Percentiles rank a stretch among this genome's conserved stretches.
Evolutionary conservation across 352 stramenopile genomes (phyloP).

Genomic region (Globisporangium radiosum): DNA sequence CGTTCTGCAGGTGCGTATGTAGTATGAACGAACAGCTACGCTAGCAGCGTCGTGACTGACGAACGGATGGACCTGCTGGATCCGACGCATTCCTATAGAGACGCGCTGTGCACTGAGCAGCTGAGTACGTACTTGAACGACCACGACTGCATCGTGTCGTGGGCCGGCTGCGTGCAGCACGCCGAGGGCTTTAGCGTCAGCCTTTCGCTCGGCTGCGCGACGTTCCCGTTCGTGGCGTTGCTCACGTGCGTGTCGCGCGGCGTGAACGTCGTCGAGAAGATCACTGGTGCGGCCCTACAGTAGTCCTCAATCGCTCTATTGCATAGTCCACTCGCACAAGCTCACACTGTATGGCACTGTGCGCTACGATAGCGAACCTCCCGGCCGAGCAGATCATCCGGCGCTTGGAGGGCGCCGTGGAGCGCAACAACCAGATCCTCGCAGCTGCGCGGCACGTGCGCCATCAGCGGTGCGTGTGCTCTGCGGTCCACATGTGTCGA

Average conservation of each 20-base stretch:
- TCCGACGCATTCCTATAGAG: constrained; percentile 13
- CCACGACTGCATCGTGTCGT: constrained; percentile 77
- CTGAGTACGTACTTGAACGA: constrained; percentile 73
- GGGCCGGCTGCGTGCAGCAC: constrained; percentile 76
- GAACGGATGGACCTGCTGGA: too few species aligned
- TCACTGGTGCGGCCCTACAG: constrained; percentile 41
- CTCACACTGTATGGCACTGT: not conserved
- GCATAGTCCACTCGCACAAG: too few species aligned
- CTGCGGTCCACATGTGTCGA: not conserved
- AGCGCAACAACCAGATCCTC: constrained; percentile 75
- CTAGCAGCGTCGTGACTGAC: too few species aligned
- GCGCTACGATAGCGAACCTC: constrained; percentile 38
- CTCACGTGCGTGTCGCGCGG: constrained; percentile 73
- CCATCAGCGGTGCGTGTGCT: constrained; percentile 37
- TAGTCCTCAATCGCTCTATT: too few species aligned
- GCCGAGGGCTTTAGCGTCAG: constrained; percentile 75
- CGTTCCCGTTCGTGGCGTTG: constrained; percentile 75
- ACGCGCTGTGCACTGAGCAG: constrained; percentile 61
- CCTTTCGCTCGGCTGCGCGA: constrained; percentile 75
- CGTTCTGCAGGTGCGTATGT: constrained; percentile 51
- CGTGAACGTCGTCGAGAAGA: constrained; percentile 82
- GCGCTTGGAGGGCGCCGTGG: constrained; percentile 45
- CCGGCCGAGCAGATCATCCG: constrained; percentile 52
- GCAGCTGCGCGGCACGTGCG: constrained; percentile 55
- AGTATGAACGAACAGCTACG: too few species aligned